Conservation (phyloP, 768 basidiomycete genomes). For the Mrakia blollopis region DNA sequence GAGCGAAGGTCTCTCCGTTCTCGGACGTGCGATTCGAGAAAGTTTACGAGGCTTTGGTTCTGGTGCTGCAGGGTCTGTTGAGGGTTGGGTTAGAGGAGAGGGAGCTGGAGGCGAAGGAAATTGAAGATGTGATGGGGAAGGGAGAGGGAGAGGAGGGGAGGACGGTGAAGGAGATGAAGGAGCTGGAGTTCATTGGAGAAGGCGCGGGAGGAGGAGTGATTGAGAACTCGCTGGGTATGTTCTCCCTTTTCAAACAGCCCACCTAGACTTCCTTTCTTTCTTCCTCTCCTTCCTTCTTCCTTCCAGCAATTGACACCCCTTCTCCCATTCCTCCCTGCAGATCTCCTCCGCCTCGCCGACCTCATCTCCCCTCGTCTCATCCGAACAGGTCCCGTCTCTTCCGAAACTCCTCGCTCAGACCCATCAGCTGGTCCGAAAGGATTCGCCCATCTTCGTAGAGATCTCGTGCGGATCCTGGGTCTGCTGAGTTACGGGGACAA, state of each 20-base stretch:
- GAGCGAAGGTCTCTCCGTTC: slow-evolving; percentile 39
- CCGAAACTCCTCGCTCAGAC: background rate
- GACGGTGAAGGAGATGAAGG: slow-evolving; percentile 32
- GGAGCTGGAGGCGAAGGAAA: slow-evolving; percentile 51
- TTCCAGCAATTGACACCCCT: background rate
- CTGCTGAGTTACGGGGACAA: slow-evolving; percentile 62
- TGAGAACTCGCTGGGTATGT: background rate
- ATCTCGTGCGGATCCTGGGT: slow-evolving; percentile 82
- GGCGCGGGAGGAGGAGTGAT: slow-evolving; percentile 51
- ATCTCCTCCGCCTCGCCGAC: slow-evolving; percentile 68
- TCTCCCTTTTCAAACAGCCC: too few relatives aligned
- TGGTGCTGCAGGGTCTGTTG: slow-evolving; percentile 69
- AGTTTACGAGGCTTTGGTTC: slow-evolving; percentile 69
- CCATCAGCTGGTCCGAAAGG: slow-evolving; percentile 50
- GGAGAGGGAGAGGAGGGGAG: slow-evolving; percentile 25
- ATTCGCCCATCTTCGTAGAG: slow-evolving; percentile 79
- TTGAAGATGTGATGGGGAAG: slow-evolving; percentile 37
- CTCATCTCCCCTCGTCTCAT: slow-evolving; percentile 78
- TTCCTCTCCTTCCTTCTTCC: background rate
- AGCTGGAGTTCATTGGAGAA: slow-evolving; percentile 2
- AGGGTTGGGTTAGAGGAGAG: slow-evolving; percentile 49
- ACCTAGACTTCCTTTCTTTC: background rate
- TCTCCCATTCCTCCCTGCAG: slow-evolving; percentile 47
- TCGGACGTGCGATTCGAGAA: slow-evolving; percentile 44
- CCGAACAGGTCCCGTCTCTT: slow-evolving; percentile 37